phyloP scores from a whole-genome alignment of 2,329 filamentous ascomycete genomes.

The Colletotrichum navitas region DNA sequence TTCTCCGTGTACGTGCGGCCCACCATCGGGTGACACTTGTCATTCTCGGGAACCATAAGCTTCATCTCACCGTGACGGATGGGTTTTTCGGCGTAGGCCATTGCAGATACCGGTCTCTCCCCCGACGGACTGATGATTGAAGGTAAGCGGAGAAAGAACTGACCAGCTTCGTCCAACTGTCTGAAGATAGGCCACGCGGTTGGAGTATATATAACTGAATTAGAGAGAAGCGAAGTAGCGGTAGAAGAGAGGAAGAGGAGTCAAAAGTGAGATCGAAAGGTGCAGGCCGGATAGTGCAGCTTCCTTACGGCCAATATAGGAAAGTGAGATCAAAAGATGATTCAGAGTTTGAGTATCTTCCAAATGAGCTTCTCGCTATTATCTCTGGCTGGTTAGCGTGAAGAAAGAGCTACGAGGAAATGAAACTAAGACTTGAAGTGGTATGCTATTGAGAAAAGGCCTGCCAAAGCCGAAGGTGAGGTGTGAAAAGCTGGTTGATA shows the following conservation, averaged over 20 bases:
- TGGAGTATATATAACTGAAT: too few relatives aligned
- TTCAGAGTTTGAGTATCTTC: too few relatives aligned
- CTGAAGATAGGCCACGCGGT: too few relatives aligned
- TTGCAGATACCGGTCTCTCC: background rate
- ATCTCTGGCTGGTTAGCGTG: too few relatives aligned
- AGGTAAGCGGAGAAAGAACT: background rate
- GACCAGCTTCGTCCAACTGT: too few relatives aligned
- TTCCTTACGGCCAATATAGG: background rate
- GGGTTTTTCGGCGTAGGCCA: background rate
- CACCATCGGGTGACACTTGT: slow-evolving; percentile 18
- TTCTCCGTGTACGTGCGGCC: slow-evolving; percentile 11
- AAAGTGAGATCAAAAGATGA: background rate
- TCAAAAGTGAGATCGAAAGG: background rate
- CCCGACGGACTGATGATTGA: background rate
- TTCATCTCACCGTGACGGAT: background rate
- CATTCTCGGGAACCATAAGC: background rate
- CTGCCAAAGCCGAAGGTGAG: too few relatives aligned
- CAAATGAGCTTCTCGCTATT: background rate
- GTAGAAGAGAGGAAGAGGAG: background rate
- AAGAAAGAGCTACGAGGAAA: background rate
- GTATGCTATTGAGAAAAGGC: background rate
- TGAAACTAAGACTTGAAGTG: background rate
- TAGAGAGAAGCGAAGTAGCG: background rate
- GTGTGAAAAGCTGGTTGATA: background rate
- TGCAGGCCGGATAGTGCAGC: too few relatives aligned